Conservation (phyloP, 768 basidiomycete species). For the Russula brevipes region DNA sequence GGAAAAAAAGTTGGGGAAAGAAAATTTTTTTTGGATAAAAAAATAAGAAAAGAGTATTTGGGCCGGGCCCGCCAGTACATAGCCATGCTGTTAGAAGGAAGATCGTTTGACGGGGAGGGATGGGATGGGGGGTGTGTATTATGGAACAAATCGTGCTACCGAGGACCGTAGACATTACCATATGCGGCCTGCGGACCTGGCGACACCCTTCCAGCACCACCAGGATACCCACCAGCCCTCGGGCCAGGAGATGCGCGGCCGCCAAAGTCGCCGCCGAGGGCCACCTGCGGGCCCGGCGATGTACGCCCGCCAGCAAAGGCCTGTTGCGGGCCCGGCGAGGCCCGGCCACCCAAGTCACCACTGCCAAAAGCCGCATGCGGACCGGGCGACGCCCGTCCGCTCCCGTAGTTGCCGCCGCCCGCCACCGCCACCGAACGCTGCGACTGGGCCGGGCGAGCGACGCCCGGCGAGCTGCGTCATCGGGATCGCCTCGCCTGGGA, state of each 20-base stretch:
- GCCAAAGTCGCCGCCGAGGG: slow-evolving; percentile 10
- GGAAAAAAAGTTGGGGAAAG: no score
- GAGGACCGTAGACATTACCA: slow-evolving; percentile 27
- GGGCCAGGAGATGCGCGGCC: slow-evolving; percentile 9
- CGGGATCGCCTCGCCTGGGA: slow-evolving; percentile 52
- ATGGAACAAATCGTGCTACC: slow-evolving; percentile 14
- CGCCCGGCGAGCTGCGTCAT: slow-evolving; percentile 56
- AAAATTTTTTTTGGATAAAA: background rate
- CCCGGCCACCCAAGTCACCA: slow-evolving; percentile 9
- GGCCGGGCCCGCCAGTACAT: background rate
- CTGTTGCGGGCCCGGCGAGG: slow-evolving; percentile 18
- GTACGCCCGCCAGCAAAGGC: slow-evolving; percentile 8
- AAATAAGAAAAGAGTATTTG: background rate
- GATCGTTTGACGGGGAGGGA: background rate
- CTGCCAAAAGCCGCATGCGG: slow-evolving; percentile 4
- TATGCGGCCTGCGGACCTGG: slow-evolving; percentile 48
- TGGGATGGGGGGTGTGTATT: no score
- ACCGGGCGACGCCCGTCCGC: slow-evolving; percentile 18
- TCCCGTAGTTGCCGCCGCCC: background rate
- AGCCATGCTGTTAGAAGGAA: background rate
- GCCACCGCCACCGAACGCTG: slow-evolving; percentile 21
- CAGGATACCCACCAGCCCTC: slow-evolving; percentile 10
- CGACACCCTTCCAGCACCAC: slow-evolving; percentile 38
- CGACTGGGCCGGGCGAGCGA: slow-evolving; percentile 29
- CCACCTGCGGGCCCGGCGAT: slow-evolving; percentile 22